phyloP scores from a whole-genome alignment of 768 basidiomycete species.

The Wakefieldia striispora region DNA sequence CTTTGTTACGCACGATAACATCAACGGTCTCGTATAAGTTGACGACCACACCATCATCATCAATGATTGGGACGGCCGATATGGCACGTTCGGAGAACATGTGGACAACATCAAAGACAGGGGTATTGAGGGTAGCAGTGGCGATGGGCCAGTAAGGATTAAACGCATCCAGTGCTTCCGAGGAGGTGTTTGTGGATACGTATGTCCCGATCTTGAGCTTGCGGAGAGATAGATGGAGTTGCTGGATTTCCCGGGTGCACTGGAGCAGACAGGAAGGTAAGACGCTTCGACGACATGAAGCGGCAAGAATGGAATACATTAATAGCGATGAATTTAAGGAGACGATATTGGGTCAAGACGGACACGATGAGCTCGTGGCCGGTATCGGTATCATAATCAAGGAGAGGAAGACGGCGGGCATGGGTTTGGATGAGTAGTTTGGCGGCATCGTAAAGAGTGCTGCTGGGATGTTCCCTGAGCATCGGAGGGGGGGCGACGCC shows the following conservation, averaged over 20 bases:
- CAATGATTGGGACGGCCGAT: constrained; percentile 94
- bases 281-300: background rate
- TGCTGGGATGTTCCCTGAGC: constrained; percentile 81
- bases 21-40: constrained; percentile 99
- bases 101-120: constrained; percentile 97
- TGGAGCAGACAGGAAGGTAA: constrained; percentile 30
- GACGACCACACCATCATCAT: constrained; percentile 88
- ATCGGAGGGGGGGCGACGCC: constrained; percentile 92
- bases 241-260: constrained; percentile 84
- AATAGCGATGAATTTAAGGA: constrained; percentile 97
- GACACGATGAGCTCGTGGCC: constrained; percentile 95
- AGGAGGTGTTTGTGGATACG: constrained; percentile 53
- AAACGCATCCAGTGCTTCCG: constrained; percentile 47
- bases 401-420: constrained; percentile 88
- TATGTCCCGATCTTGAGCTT: constrained; percentile 94
- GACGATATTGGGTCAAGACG: constrained; percentile 94
- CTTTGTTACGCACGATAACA: constrained; percentile 67
- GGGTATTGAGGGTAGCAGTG: constrained; percentile 85
- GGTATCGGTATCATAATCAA: constrained; percentile 91
- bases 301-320: constrained; percentile 57
- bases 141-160: constrained; percentile 89
- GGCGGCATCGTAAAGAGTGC: constrained; percentile 87
- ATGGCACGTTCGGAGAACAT: constrained; percentile 97
- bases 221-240: constrained; percentile 76
- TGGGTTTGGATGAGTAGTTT: constrained; percentile 91